Evolutionary conservation across 768 basidiomycete genomes (phyloP).

Genomic region (Tulasnella calospora): DNA sequence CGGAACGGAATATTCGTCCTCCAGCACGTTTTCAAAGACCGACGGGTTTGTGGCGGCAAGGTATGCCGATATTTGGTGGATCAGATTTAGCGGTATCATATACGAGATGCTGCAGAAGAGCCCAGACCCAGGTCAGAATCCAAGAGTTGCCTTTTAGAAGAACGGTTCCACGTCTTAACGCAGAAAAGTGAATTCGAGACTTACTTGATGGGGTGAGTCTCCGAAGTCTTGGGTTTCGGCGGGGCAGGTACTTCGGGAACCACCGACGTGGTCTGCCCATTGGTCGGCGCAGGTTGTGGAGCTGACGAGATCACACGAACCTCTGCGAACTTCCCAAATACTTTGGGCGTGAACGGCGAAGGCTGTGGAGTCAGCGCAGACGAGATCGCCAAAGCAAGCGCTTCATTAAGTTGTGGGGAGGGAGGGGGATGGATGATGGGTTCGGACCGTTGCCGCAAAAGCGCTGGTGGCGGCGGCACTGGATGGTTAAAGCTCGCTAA

Average conservation of each 20-base stretch:
- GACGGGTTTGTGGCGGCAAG: background rate
- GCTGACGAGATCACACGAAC: background rate
- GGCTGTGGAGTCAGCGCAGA: conserved; percentile 9
- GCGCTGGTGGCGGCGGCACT: background rate
- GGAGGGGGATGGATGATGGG: conserved; percentile 13
- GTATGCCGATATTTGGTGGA: conserved; percentile 43
- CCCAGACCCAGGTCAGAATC: background rate
- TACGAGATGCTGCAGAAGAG: conserved; percentile 50
- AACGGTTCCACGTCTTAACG: background rate
- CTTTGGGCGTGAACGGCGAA: background rate
- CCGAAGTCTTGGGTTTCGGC: conserved; percentile 56
- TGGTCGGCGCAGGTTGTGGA: background rate
- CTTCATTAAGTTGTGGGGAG: conserved; percentile 21
- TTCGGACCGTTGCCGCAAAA: conserved; percentile 3
- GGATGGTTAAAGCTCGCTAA: conserved; percentile 5
- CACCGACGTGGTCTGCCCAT: background rate
- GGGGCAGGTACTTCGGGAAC: conserved; percentile 35
- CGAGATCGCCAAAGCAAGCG: conserved; percentile 18
- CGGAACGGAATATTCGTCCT: background rate
- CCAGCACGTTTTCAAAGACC: background rate
- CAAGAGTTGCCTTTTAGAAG: background rate
- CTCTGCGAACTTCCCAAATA: background rate
- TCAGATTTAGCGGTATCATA: conserved; percentile 56
- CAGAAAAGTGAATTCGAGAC: conserved; percentile 31
- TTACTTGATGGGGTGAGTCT: conserved; percentile 79